Percentiles rank a stretch among this genome's conserved stretches.
Evolutionary conservation across 2,329 filamentous ascomycete genomes (phyloP).

Genomic region (Botrytis cinerea): DNA sequence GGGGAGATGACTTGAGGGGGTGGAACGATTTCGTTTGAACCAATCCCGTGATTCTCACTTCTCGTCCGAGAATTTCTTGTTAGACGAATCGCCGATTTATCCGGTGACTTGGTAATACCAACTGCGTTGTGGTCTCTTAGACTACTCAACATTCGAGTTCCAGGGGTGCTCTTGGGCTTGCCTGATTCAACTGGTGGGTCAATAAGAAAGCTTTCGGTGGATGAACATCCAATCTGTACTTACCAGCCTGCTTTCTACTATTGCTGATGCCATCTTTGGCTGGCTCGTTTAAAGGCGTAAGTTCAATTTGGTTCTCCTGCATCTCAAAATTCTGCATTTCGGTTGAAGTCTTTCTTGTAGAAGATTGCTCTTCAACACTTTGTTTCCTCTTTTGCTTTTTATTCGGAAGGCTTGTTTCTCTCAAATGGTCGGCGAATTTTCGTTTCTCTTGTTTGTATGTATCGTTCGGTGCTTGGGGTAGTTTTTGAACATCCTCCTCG

Average conservation of each 20-base stretch:
- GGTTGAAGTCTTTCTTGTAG: background rate
- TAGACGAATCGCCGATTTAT: background rate
- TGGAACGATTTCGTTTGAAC: background rate
- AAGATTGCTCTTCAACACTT: background rate
- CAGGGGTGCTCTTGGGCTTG: background rate
- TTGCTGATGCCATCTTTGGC: background rate
- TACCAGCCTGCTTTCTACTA: background rate
- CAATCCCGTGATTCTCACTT: background rate
- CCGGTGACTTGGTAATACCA: background rate
- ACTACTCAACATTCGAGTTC: background rate
- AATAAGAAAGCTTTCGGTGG: background rate
- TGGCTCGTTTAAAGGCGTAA: background rate
- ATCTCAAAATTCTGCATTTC: background rate
- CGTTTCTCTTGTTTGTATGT: background rate
- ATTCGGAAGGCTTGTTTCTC: background rate
- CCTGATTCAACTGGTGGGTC: background rate
- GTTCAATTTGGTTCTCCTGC: background rate
- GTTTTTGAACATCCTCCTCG: background rate
- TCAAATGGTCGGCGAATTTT: background rate
- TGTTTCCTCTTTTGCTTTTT: background rate
- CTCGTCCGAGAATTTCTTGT: background rate
- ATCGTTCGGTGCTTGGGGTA: background rate
- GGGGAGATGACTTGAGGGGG: rapidly evolving
- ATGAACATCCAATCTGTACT: background rate
- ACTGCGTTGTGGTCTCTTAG: background rate